Evolutionary conservation across 495 filamentous ascomycete species (phyloP), one percentile per base, ranked within the genome.

Genomic region (Viridothelium virens): DNA sequence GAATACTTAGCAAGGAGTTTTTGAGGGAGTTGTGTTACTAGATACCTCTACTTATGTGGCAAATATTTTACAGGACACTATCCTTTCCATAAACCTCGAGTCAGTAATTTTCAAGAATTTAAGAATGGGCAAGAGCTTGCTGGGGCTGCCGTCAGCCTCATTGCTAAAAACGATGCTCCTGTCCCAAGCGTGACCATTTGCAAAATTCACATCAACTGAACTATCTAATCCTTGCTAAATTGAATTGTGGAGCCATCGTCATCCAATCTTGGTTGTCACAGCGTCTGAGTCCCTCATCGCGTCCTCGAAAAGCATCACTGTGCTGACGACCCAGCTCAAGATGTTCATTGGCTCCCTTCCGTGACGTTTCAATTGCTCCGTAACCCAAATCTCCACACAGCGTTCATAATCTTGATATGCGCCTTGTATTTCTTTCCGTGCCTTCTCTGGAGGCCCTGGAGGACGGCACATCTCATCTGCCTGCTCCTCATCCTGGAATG

Each of bases 261-360:
- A 65, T 18, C 67, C 68, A 14, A 71, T 63, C 38, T 72, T 67
- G 5, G 38, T 50, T 18, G 74, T 67, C 38, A 72, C 65, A 33
- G 11, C 41, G 64, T 75, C 67, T 14, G 56, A 62, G 66, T 72
- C 70, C 16, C 66, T 64, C 56, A 62, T 65, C 3, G 72, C 73
- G 66, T 76, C 74, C 44, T 66, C 68, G 16, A 72, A 56, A 4
- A 76, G 61, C 65, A 77, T 48, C 18, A 64, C 56, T 9, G 62
- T 67, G 47, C 63, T 63, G 3, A 75, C 72, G 4, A 76, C 53
- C 31, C 64, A 64, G n/a, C 64, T 66, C 25, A 76, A 18, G 50
- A 38, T 41, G 10, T 67, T 65, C 65, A 76, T 38, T 31, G 76
- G 31, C 12, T 68, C 66, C 18, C 72, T 67, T 6, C 70, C 73